Percentiles rank a stretch among this genome's conserved stretches.
phyloP scores from a whole-genome alignment of 179 eudicot species.

The Carnegiea gigantea region DNA sequence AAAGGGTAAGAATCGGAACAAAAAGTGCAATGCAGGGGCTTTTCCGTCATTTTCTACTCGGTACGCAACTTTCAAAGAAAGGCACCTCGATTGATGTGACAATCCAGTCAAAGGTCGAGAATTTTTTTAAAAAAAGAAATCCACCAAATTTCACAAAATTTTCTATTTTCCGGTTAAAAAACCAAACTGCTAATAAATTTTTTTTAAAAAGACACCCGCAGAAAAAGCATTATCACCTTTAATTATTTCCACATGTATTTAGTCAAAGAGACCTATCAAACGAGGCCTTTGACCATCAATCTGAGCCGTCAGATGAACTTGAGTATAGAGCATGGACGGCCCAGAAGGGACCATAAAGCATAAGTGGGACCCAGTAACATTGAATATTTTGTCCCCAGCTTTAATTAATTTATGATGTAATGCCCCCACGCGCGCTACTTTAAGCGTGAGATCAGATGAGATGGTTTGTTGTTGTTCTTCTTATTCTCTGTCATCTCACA shows the following conservation, averaged over 20 bases:
- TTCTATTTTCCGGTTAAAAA: background rate
- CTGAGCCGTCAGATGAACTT: constrained; percentile 21
- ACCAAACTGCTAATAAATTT: background rate
- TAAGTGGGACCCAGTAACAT: constrained; percentile 14
- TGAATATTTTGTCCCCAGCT: constrained; percentile 21
- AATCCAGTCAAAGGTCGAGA: constrained; percentile 39
- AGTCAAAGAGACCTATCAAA: constrained; percentile 40
- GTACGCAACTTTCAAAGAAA: constrained; percentile 41
- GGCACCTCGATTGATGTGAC: constrained; percentile 49
- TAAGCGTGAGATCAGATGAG: constrained; percentile 11
- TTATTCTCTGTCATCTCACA: background rate
- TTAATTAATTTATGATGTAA: background rate
- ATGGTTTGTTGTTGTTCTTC: background rate
- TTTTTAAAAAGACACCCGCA: background rate
- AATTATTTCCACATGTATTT: constrained; percentile 4
- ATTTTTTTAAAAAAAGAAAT: background rate
- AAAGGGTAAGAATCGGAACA: background rate
- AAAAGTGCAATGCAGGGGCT: constrained; percentile 11
- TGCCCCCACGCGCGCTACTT: constrained; percentile 17
- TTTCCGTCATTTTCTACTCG: constrained; percentile 11
- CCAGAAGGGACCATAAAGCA: background rate
- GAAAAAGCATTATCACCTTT: background rate
- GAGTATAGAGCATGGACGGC: constrained; percentile 8
- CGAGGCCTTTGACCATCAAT: constrained; percentile 31
- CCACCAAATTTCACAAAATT: background rate